Evolutionary conservation across 768 basidiomycete species (phyloP), one percentile per base, ranked within the genome.

Genomic region (Strobilomyces dryophilus): DNA sequence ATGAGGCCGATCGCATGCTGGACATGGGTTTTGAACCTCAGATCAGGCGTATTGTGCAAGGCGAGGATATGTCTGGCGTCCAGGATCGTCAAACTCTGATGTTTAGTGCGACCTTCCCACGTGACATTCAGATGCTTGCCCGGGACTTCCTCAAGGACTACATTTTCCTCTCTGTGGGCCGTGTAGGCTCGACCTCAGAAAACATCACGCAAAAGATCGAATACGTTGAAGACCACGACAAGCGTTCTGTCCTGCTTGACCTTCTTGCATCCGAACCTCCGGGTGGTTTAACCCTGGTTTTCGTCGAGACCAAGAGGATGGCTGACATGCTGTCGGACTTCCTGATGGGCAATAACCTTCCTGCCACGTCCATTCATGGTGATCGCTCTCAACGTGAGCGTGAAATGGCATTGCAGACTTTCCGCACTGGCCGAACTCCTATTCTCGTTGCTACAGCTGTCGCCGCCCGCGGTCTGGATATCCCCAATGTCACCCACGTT

Each of bases 21-120:
- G 97, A 99, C 78, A 99, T 99, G 97, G 97, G 97, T 87, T 99
- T 99, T 79, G 97, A 99, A 73, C 97, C 97, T 51, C 97, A 98
- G 75, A 99, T 99, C 66, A 83, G 97, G 58, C 83, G 93, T 31
- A 99, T 99, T 67, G 97, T 99, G 18, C 92, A 99, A 72, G 90
- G 91, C 61, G 93, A 94, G 66, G 97, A 99, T 70, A 99, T 99
- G 97, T 93, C 97, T n/a, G 88, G 85, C 43, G 83, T 87, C 14
- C 74, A 80, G 26, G 85, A 93, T 12, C 89, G 97, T 57, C 97
- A 98, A 69, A 99, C 97, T 2, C 89, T 99, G 74, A 99, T 99
- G 97, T 99, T 99, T 76, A 92, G 89, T 56, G 97, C 97, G 42
- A 98, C 97, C 40, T 99, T 99, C 85, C 97, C 97, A 45, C 86